These are phyloP conservation scores for Metschnikowia drakensbergensis DNA, from an alignment of 805 yeast species.

Conservation along the genomic window DNA sequence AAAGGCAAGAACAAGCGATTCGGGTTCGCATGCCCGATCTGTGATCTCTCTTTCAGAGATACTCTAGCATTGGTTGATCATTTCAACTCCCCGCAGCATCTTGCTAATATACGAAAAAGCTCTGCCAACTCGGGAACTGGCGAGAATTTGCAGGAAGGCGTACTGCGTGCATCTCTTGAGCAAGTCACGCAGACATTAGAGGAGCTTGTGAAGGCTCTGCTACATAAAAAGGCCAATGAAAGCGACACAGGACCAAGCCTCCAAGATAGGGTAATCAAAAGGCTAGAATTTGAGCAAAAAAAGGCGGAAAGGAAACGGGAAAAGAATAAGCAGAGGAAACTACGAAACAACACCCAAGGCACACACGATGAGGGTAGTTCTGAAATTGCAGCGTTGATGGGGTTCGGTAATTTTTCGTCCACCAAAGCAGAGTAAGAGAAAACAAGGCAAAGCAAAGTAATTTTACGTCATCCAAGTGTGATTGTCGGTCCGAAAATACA, in stretches of 20 bases:
- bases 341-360: conserved; percentile 9
- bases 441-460: not conserved
- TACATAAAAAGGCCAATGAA: conserved; percentile 10
- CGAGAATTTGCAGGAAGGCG: conserved; percentile 30
- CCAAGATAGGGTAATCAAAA: conserved; percentile 38
- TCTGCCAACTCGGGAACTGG: conserved; percentile 12
- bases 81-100: conserved; percentile 69
- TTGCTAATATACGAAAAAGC: conserved; percentile 23
- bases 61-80: conserved; percentile 80
- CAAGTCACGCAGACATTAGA: conserved; percentile 33
- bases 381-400: conserved; percentile 47
- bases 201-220: conserved; percentile 25
- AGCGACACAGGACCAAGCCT: conserved; percentile 24
- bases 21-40: conserved; percentile 81
- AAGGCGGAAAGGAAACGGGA: conserved; percentile 27
- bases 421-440: conserved; percentile 25
- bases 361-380: conserved; percentile 12
- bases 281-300: conserved; percentile 37
- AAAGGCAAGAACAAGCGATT: conserved; percentile 52
- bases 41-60: conserved; percentile 80
- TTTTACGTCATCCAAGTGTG: not conserved
- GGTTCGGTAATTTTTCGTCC: conserved; percentile 53
- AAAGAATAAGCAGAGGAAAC: conserved; percentile 19
- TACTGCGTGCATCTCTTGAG: conserved; percentile 31
- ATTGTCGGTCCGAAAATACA: not conserved